These are phyloP conservation scores for Orobanche coerulescens DNA, from an alignment of 257 asterid species.

Conservation along the genomic window DNA sequence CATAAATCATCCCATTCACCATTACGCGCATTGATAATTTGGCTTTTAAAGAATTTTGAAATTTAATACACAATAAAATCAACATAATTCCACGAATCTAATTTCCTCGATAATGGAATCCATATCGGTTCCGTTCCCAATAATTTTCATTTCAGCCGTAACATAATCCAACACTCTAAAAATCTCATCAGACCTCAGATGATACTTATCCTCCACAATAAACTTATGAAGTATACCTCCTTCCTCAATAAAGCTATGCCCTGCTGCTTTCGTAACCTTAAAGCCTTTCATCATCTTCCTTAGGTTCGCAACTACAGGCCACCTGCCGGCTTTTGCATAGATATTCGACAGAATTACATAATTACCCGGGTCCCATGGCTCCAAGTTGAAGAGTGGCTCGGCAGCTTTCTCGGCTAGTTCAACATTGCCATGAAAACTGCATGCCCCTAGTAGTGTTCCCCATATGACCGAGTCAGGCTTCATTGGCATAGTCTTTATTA, in stretches of 20 bases:
- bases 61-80: too few relatives aligned
- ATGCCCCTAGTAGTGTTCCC: constrained; percentile 79
- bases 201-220: constrained; percentile 64
- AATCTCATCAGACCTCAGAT: constrained; percentile 43
- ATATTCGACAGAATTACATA: constrained; percentile 84
- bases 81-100: constrained; percentile 18
- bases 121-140: constrained; percentile 12
- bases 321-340: constrained; percentile 48
- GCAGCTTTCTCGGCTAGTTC: constrained; percentile 71
- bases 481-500: constrained; percentile 65
- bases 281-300: constrained; percentile 71
- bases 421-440: constrained; percentile 72
- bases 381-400: constrained; percentile 45
- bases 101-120: constrained; percentile 31
- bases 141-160: constrained; percentile 36
- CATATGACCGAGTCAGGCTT: constrained; percentile 77
- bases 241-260: constrained; percentile 75
- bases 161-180: constrained; percentile 36
- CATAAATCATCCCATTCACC: too few relatives aligned
- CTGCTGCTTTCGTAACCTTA: constrained; percentile 59
- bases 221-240: constrained; percentile 71
- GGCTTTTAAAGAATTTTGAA: too few relatives aligned
- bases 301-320: constrained; percentile 67
- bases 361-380: constrained; percentile 77
- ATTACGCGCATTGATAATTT: too few relatives aligned